Conservation (phyloP, 2,329 filamentous ascomycete genomes). For the Aspergillus persii region DNA sequence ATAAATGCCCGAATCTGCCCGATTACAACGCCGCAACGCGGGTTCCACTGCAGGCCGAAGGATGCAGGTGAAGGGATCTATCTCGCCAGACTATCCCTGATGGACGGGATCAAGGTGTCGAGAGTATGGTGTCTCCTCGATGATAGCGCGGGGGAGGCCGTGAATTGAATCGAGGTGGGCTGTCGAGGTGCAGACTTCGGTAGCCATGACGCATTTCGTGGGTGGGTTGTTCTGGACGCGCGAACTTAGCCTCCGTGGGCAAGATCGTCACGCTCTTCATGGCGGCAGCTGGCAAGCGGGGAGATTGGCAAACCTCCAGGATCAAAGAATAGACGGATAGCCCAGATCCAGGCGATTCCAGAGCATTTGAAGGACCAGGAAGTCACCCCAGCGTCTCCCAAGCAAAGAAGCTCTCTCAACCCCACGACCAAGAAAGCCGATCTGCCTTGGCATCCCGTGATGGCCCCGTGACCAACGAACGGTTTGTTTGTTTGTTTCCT, state of each 20-base stretch:
- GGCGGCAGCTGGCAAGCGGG: not conserved
- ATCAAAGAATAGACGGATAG: not conserved
- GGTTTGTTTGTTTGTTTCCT: not conserved
- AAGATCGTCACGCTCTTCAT: not conserved
- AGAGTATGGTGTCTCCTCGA: not conserved
- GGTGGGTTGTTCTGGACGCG: not conserved
- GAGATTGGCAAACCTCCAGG: not conserved
- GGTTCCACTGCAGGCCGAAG: not conserved
- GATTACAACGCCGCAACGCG: constrained; percentile 6
- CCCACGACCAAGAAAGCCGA: not conserved
- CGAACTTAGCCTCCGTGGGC: not conserved
- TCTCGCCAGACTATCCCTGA: not conserved
- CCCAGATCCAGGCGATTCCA: not conserved
- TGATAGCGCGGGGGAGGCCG: not conserved
- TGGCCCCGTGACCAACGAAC: not conserved
- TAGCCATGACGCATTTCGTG: not conserved
- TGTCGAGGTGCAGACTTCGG: not conserved
- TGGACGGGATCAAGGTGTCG: not conserved
- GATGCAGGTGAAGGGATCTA: not conserved
- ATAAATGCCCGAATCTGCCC: constrained; percentile 24
- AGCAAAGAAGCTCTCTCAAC: not conserved
- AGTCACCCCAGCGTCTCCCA: not conserved
- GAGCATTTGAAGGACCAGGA: not conserved
- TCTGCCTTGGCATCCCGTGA: constrained; percentile 4
- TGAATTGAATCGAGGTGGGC: not conserved